These are phyloP conservation scores for Zoysia matrella DNA, from an alignment of 202 grass and related monocot genomes.

Conservation along the genomic window DNA sequence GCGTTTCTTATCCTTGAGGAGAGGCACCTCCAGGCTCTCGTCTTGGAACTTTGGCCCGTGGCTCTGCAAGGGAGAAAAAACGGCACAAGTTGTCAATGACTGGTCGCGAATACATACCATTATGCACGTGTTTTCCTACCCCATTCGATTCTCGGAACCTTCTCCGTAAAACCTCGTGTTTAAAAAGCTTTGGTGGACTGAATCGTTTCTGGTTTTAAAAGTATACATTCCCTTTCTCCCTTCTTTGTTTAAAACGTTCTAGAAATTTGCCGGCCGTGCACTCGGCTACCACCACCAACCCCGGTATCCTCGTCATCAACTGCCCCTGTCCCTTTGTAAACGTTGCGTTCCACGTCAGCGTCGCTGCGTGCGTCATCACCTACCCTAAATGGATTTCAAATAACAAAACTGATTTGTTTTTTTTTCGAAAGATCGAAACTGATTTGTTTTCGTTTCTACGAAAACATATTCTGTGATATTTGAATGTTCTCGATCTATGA, in stretches of 20 bases:
- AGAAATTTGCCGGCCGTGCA: background rate
- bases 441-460: too few species aligned
- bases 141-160: conserved; percentile 3
- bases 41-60: conserved; percentile 15
- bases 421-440: too few species aligned
- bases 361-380: too few species aligned
- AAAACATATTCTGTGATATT: too few species aligned
- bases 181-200: too few species aligned
- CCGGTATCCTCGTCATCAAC: background rate
- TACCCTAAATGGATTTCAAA: background rate
- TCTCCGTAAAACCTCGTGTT: background rate
- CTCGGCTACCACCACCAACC: background rate
- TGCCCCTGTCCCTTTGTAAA: background rate
- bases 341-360: too few species aligned
- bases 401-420: background rate
- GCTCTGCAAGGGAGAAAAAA: conserved; percentile 21
- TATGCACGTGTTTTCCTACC: background rate
- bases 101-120: background rate
- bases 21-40: conserved; percentile 38
- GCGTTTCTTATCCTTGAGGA: conserved; percentile 49
- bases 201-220: background rate
- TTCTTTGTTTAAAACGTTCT: background rate
- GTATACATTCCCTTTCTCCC: background rate
- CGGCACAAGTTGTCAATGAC: background rate
- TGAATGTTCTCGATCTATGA: too few species aligned